Conservation (phyloP, 2,329 filamentous ascomycete species). For the Cadophora sp. region DNA sequence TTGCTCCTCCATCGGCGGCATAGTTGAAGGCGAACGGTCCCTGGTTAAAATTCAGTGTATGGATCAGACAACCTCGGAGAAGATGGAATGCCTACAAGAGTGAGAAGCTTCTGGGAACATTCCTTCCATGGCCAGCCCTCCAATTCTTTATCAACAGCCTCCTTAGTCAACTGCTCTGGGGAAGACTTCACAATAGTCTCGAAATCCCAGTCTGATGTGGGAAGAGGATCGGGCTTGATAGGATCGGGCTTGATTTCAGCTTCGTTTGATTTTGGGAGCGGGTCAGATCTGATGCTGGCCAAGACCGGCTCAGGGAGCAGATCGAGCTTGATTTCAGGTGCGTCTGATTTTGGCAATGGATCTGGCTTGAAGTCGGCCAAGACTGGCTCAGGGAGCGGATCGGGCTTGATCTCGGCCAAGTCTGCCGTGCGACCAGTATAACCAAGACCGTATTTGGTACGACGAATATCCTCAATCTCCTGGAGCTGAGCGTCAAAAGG, state of each 20-base stretch:
- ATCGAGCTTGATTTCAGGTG: too few relatives aligned
- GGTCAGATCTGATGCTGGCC: too few relatives aligned
- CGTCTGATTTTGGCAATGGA: too few relatives aligned
- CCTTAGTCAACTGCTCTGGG: slow-evolving; percentile 22
- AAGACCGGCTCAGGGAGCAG: too few relatives aligned
- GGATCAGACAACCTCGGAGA: neutral
- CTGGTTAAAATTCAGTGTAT: slow-evolving; percentile 9
- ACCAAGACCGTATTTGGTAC: too few relatives aligned
- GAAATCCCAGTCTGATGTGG: slow-evolving; percentile 18
- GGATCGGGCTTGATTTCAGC: too few relatives aligned
- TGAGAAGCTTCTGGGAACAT: slow-evolving; percentile 19
- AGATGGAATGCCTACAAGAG: slow-evolving; percentile 15
- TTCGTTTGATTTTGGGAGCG: too few relatives aligned
- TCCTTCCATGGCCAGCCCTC: slow-evolving; percentile 33
- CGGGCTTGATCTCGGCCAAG: too few relatives aligned
- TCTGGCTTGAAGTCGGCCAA: too few relatives aligned
- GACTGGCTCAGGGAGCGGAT: too few relatives aligned
- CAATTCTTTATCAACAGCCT: slow-evolving; percentile 24
- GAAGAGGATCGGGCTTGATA: too few relatives aligned
- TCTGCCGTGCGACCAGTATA: too few relatives aligned
- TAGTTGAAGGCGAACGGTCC: slow-evolving; percentile 20
- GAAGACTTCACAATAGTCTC: slow-evolving; percentile 19
- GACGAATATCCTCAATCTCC: neutral
- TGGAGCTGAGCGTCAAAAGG: neutral
- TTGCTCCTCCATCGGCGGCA: neutral